Conservation (phyloP, 1,139 yeast species). For the Saccharomycopsis hybrid region DNA sequence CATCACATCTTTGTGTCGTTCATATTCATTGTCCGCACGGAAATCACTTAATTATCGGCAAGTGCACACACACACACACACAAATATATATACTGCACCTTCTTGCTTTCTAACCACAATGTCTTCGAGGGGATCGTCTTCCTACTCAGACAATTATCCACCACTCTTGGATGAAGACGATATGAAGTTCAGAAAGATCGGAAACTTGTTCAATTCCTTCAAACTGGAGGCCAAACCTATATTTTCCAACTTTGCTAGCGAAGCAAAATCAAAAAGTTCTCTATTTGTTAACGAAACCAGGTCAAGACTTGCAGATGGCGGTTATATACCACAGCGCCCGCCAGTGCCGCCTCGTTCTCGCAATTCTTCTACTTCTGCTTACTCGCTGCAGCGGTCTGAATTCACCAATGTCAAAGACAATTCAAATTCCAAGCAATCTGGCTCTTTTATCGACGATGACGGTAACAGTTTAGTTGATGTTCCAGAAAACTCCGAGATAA, state of each 20-base stretch:
- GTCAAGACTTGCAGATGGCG: conserved; percentile 5
- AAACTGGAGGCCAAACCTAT: conserved; percentile 18
- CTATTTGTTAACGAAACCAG: conserved; percentile 6
- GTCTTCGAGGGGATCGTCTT: neutral
- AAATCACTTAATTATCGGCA: too few species aligned
- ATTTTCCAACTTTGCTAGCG: conserved; percentile 12
- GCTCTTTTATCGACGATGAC: neutral
- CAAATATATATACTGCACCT: too few species aligned
- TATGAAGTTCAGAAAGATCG: conserved; percentile 15
- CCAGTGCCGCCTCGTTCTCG: too few species aligned
- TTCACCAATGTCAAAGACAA: conserved; percentile 15
- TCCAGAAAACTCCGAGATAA: conserved; percentile 16
- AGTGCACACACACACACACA: too few species aligned
- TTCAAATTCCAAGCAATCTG: conserved; percentile 3
- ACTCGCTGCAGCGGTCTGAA: conserved; percentile 4
- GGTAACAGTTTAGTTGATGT: conserved; percentile 7
- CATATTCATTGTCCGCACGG: too few species aligned
- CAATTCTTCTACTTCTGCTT: neutral
- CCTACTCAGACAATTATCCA: neutral
- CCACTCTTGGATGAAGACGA: conserved; percentile 11
- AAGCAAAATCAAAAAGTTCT: conserved; percentile 13
- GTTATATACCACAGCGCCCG: conserved; percentile 1
- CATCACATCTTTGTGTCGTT: too few species aligned
- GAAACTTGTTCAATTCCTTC: conserved; percentile 11
- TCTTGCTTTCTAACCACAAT: neutral